Percentiles rank a stretch among this genome's conserved stretches.
Evolutionary conservation across 1,284 basidiomycete genomes (phyloP).

Genomic region (Apiotrichum porosum): DNA sequence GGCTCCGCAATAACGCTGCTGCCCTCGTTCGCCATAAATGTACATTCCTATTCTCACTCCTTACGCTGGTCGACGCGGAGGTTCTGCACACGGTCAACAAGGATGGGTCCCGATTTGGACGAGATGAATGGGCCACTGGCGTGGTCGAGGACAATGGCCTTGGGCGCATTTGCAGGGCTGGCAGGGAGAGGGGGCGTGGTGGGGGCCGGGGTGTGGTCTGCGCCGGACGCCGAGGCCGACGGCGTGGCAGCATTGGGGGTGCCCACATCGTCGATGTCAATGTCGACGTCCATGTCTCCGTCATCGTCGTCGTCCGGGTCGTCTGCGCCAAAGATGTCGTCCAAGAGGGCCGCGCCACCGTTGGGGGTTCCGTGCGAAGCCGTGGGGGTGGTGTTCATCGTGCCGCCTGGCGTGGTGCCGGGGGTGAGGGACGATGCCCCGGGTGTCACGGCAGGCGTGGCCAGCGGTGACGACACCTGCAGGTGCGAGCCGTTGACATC

Average conservation of each 20-base stretch:
- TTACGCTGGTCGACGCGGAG: no score
- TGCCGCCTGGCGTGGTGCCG: constrained; percentile 5
- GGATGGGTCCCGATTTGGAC: constrained; percentile 8
- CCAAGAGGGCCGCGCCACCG: constrained; percentile 8
- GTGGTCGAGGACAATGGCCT: constrained; percentile 11
- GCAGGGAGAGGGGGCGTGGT: background rate
- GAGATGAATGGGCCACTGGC: constrained; percentile 6
- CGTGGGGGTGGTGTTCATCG: background rate
- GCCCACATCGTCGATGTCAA: background rate
- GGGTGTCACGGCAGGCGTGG: constrained; percentile 6
- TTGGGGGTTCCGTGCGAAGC: constrained; percentile 1
- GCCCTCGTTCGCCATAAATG: no score
- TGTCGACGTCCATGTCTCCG: constrained; percentile 8
- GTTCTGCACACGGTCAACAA: constrained; percentile 8
- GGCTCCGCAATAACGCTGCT: no score
- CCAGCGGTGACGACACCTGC: background rate
- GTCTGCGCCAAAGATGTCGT: constrained; percentile 21
- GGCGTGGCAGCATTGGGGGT: background rate
- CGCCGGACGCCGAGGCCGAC: background rate
- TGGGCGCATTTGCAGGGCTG: background rate
- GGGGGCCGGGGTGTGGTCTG: constrained; percentile 1
- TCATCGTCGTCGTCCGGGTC: background rate
- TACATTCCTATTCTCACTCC: no score
- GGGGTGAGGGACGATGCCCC: background rate
- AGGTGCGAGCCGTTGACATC: background rate